Evolutionary conservation across 2,329 filamentous ascomycete genomes (phyloP), one percentile per base, ranked within the genome.

Genomic region (Scortechinia acanthostroma): DNA sequence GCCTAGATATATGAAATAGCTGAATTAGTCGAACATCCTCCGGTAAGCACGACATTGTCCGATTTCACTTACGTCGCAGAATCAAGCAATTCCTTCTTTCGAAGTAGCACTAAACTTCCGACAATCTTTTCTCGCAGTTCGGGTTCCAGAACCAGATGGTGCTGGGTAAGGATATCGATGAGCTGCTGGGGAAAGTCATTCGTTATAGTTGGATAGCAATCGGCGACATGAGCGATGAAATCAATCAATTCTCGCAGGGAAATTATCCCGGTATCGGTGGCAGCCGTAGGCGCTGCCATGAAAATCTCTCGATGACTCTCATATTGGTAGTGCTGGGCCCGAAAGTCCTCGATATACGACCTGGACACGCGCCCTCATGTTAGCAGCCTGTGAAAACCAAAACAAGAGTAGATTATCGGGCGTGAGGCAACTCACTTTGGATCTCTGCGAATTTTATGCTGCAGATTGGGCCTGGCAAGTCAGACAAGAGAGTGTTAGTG

Each of bases 61-160:
- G n/a, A n/a, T n/a, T n/a, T 10, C n/a, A 30, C 25, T 15, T 40
- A 40, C 35, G 35, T 40, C 10, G 82, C 76, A 20, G 91, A 95
- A 61, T 95, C 86, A 51, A 98, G 83, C 40, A 96, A 77, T 3
- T 96, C 90, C 65, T 98, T 98, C 61, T 91, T 88, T 47, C 88
- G 77, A 50, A 98, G 67, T 43, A 98, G 71, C 21, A 94, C 87
- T 55, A 98, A 69, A 60, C 88, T 94, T 43, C 88, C 88, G 2
- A 97, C 91, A 47, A 97, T 80, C 76, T 97, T 97, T 63, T 97
- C 93, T 28, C 93, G 77, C 54, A 98, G 65, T 50, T 97, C 91
- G 3, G 82, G 74, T 55, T 95, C 86, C 22, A 98, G 73, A 2
- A 83, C 75, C 42, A 84, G 79, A 72, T 97, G 91, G 59, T 97